Evolutionary conservation across 164 flowering plant species (phyloP).

Genomic region (Liquidambar formosana): DNA sequence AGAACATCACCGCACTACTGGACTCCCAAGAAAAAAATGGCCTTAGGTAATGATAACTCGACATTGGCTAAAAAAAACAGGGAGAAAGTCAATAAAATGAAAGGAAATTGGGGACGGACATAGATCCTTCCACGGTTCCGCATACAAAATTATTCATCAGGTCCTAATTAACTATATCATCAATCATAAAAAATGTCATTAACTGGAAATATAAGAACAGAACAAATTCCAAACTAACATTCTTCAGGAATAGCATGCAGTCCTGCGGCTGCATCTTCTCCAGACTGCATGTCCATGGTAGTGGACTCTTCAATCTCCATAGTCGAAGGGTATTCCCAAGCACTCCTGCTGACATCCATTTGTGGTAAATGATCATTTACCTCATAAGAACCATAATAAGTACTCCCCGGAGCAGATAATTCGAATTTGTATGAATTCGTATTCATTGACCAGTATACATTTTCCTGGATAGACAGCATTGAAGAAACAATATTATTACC

Average conservation of each 20-base stretch:
- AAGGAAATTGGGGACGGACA: no score
- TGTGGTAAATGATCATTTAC: constrained; percentile 33
- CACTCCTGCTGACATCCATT: constrained; percentile 28
- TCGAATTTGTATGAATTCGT: constrained; percentile 38
- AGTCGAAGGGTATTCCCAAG: constrained; percentile 35
- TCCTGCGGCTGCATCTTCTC: constrained; percentile 15
- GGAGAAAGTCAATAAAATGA: neutral
- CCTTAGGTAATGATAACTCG: no score
- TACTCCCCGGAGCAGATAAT: constrained; percentile 27
- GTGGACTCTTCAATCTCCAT: constrained; percentile 21
- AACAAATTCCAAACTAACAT: constrained; percentile 25
- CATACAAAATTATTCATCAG: neutral
- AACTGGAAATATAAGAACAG: neutral
- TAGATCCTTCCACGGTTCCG: no score
- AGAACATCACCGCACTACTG: neutral
- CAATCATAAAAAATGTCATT: neutral
- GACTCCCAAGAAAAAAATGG: no score
- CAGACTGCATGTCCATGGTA: constrained; percentile 13
- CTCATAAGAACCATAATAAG: constrained; percentile 31
- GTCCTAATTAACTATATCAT: neutral
- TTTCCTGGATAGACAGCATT: constrained; percentile 25
- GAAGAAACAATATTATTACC: neutral
- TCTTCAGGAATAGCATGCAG: constrained; percentile 38
- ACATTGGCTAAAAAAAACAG: neutral
- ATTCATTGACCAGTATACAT: constrained; percentile 40